These are phyloP conservation scores for Somion occarium DNA, from an alignment of 1,284 basidiomycete species.

Conservation along the genomic window DNA sequence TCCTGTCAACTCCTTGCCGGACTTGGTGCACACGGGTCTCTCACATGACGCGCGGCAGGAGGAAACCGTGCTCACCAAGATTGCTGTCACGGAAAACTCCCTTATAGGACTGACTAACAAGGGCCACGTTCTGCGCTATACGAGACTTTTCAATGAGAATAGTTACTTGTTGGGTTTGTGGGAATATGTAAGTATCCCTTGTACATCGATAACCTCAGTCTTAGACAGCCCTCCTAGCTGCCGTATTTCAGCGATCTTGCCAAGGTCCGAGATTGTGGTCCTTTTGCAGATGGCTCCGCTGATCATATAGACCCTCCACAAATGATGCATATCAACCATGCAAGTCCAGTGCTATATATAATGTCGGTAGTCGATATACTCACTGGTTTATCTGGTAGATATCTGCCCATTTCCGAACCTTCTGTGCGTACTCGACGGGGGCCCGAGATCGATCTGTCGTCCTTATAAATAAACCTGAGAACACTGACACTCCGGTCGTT, in stretches of 20 bases:
- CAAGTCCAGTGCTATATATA: constrained; percentile 28
- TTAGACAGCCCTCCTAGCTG: constrained; percentile 38
- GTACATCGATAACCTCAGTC: not conserved
- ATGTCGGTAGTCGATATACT: constrained; percentile 5
- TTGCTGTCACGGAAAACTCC: constrained; percentile 66
- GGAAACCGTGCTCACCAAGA: constrained; percentile 59
- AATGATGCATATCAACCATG: constrained; percentile 65
- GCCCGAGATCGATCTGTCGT: constrained; percentile 60
- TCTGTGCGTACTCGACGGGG: constrained; percentile 78
- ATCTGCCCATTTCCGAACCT: constrained; percentile 77
- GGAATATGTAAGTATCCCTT: constrained; percentile 61
- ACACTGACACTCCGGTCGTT: constrained; percentile 26
- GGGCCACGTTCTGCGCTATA: constrained; percentile 68
- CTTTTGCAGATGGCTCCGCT: constrained; percentile 32
- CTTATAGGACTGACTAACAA: constrained; percentile 74
- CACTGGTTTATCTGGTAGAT: constrained; percentile 49
- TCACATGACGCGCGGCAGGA: constrained; percentile 26
- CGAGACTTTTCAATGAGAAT: constrained; percentile 37
- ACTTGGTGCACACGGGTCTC: constrained; percentile 33
- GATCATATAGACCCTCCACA: constrained; percentile 33
- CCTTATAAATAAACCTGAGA: constrained; percentile 50
- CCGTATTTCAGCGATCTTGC: constrained; percentile 64
- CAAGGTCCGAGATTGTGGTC: constrained; percentile 39
- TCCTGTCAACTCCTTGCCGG: constrained; percentile 34
- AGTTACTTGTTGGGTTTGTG: constrained; percentile 42